Conservation (phyloP, 176 grass and related monocot genomes). For the Puya raimondii region DNA sequence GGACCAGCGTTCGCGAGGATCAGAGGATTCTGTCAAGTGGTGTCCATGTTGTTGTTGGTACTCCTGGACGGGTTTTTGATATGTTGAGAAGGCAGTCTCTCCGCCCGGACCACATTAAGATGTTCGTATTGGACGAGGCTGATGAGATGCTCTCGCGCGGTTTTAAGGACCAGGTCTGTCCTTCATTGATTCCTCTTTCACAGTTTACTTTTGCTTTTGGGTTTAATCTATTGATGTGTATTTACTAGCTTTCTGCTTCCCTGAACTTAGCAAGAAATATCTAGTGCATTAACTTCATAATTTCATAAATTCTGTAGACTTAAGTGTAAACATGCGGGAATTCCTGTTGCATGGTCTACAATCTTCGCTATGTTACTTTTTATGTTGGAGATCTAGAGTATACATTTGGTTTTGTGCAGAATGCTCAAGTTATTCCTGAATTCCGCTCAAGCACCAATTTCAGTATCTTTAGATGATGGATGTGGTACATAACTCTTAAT, state of each 20-base stretch:
- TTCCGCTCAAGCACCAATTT: no score
- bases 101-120: conserved; percentile 56
- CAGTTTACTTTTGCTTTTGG: neutral
- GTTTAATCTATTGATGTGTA: neutral
- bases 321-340: no score
- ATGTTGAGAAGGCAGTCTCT: conserved; percentile 67
- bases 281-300: no score
- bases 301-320: no score
- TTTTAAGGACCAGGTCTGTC: conserved; percentile 72
- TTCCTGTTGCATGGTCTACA: no score
- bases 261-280: no score
- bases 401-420: no score
- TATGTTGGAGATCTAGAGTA: no score
- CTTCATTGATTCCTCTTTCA: neutral
- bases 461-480: no score
- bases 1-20: conserved; percentile 70
- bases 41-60: conserved; percentile 79
- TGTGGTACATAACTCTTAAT: no score
- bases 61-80: conserved; percentile 72
- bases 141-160: conserved; percentile 84
- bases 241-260: neutral
- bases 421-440: no score
- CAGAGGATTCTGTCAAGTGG: conserved; percentile 74
- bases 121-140: conserved; percentile 87
- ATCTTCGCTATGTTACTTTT: no score